These are phyloP conservation scores for Hygrocybe coccinea DNA, from an alignment of 768 basidiomycete species.

Conservation along the genomic window DNA sequence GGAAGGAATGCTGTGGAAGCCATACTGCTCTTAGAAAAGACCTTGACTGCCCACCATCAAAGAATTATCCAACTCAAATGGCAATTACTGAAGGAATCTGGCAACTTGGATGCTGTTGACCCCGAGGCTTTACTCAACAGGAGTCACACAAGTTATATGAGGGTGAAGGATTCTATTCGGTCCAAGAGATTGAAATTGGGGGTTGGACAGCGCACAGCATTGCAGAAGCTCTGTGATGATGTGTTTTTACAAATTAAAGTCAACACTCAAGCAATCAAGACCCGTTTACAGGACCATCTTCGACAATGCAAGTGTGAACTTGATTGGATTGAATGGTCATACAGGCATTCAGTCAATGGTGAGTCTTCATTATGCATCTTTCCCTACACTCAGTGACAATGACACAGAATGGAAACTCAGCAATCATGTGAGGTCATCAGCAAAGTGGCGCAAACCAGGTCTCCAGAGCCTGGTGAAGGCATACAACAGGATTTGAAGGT, in stretches of 20 bases:
- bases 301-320: slow-evolving; percentile 26
- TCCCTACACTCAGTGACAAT: too few relatives aligned
- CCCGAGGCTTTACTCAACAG: too few relatives aligned
- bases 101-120: too few relatives aligned
- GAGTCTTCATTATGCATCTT: not conserved
- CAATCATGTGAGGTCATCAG: not conserved
- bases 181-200: too few relatives aligned
- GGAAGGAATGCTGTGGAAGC: too few relatives aligned
- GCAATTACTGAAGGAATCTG: too few relatives aligned
- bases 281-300: slow-evolving; percentile 16
- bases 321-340: slow-evolving; percentile 18
- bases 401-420: not conserved
- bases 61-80: too few relatives aligned
- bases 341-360: slow-evolving; percentile 18
- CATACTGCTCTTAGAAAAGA: too few relatives aligned
- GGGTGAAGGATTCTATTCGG: too few relatives aligned
- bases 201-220: too few relatives aligned
- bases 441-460: not conserved
- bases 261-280: slow-evolving; percentile 25
- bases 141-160: too few relatives aligned
- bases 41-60: too few relatives aligned
- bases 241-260: slow-evolving; percentile 16
- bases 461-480: not conserved
- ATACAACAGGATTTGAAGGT: not conserved
- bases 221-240: slow-evolving; percentile 8